phyloP scores from a whole-genome alignment of 495 filamentous ascomycete species.

The Aspergillus leporis region DNA sequence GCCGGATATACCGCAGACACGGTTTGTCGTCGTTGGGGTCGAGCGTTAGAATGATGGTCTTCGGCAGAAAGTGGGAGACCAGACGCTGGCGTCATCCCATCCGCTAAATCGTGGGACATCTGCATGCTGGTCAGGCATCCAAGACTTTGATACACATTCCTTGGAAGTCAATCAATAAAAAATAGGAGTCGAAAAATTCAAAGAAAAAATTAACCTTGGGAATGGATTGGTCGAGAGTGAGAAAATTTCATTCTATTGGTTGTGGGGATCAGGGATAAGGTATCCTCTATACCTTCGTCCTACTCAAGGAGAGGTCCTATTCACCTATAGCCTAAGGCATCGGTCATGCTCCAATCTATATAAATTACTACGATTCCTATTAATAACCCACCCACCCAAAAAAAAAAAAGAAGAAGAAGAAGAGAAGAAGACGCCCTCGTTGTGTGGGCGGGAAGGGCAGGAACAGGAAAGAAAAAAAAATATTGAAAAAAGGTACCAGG shows the following conservation, averaged over 20 bases:
- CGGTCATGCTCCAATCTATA: conserved; percentile 1
- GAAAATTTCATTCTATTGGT: conserved; percentile 18
- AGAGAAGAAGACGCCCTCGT: background rate
- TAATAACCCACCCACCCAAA: conserved; percentile 9
- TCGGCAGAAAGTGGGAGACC: conserved; percentile 13
- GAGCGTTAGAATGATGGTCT: conserved; percentile 11
- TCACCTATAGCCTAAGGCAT: background rate
- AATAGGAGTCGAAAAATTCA: background rate
- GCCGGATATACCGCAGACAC: conserved; percentile 21
- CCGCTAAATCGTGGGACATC: conserved; percentile 22
- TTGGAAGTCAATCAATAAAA: conserved; percentile 13
- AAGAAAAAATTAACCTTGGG: background rate
- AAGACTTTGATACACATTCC: conserved; percentile 18
- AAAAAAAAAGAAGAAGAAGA: too few relatives aligned
- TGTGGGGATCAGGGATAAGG: conserved; percentile 10
- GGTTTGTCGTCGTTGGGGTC: conserved; percentile 24
- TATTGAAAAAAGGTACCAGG: conserved; percentile 2
- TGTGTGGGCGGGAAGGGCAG: background rate
- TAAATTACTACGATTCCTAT: conserved; percentile 8
- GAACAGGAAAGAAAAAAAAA: conserved; percentile 8
- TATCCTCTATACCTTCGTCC: conserved; percentile 5
- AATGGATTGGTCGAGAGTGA: conserved; percentile 4
- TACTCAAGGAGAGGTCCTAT: background rate
- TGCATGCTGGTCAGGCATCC: conserved; percentile 30
- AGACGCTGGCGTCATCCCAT: conserved; percentile 15